Base-by-base conservation (phyloP, 2,329 filamentous ascomycete species). In the Lasiodiplodia gonubiensis region DNA sequence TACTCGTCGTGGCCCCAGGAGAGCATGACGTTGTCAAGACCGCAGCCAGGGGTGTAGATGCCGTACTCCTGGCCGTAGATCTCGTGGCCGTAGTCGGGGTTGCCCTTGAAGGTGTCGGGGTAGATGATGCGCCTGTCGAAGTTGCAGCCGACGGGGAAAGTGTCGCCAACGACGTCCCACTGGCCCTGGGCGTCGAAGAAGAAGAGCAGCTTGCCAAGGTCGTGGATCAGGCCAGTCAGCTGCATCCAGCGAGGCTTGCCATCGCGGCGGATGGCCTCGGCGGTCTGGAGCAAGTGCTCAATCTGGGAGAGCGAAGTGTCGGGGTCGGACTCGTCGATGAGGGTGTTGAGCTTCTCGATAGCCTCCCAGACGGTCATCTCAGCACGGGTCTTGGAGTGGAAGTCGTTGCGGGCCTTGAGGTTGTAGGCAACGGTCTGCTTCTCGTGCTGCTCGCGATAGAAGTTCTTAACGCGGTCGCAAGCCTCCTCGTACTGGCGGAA, bases 141-240 rank as follows among this genome's bases (percentile, higher is more conserved):
- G 70, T 85, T 86, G 78, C 90, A 92, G 73, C 91, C 91, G 51
- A 93, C 90, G 54, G 90, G 90, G 80, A 94, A 93, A 0, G 91
- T 93, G 79, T 94, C 91, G 67, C 93, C 93, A 30, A 97, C 93
- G 3, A 97, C 93, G 75, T 96, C 93, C 93, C 93, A 97, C 81
- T 97, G 93, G 63, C 93, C 93, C 74, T 90, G 83, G n/a, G 91
- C 92, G 69, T 88, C 91, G 81, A 91, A 91, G 82, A 93, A 92
- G 83, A 89, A 92, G 70, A 93, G 86, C 12, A 94, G 86, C 81
- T 93, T 94, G 78, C 91, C 91, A 0, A 93, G 84, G 75, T 93
- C 91, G 79, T 94, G 91, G 77, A 93, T 90, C 27, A 94, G 84
- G 7, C 91, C 91, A 0, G 88, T 90, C 33, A 93, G 80, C 81